Conservation (phyloP, 768 basidiomycete species). For the Crucibulum laeve region DNA sequence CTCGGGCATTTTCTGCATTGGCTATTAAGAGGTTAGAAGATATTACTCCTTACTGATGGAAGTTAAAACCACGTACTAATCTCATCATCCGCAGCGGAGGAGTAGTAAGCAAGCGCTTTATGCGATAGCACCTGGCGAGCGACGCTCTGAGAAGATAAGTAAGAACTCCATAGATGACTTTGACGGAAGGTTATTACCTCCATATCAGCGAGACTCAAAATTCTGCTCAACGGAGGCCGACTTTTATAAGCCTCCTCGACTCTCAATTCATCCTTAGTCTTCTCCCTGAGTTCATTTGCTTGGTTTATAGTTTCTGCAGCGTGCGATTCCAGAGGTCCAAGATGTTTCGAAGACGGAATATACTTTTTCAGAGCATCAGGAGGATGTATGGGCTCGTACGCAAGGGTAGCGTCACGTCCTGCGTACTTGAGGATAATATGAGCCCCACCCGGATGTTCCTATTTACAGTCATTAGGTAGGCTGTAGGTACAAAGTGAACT, state of each 20-base stretch:
- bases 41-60: constrained; percentile 2
- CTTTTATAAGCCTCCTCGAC: constrained; percentile 55
- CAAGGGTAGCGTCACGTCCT: constrained; percentile 79
- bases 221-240: constrained; percentile 63
- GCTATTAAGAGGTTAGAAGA: constrained; percentile 33
- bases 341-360: constrained; percentile 64
- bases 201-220: constrained; percentile 77
- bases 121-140: constrained; percentile 69
- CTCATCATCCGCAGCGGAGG: constrained; percentile 84
- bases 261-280: constrained; percentile 68
- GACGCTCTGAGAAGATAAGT: constrained; percentile 41
- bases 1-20: constrained; percentile 63
- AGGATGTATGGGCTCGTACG: constrained; percentile 81
- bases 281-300: constrained; percentile 34
- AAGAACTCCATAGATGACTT: neutral
- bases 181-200: constrained; percentile 45
- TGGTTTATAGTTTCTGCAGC: constrained; percentile 33
- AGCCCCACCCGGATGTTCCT: constrained; percentile 82
- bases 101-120: constrained; percentile 81
- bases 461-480: constrained; percentile 2
- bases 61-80: constrained; percentile 45
- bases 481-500: constrained; percentile 2
- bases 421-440: constrained; percentile 80
- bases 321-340: constrained; percentile 57
- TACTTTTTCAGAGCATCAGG: constrained; percentile 74